These are phyloP conservation scores for Nakazawaea ernobii DNA, from an alignment of 805 yeast genomes.

Conservation along the genomic window DNA sequence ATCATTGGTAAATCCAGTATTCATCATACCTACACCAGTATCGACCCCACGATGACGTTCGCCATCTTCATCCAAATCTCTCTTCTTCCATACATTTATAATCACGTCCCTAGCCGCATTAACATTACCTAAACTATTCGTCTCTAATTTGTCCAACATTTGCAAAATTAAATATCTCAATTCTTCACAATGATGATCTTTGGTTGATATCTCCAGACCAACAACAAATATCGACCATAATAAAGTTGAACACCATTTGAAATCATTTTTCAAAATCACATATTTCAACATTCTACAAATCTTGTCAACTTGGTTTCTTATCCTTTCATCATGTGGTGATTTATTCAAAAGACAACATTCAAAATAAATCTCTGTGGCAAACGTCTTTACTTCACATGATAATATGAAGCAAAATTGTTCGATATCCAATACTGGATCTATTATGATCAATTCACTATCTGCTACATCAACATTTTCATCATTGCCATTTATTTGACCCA, in stretches of 20 bases:
- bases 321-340: conserved; percentile 19
- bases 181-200: conserved; percentile 21
- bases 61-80: conserved; percentile 22
- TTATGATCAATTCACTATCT: conserved; percentile 4
- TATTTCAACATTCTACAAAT: conserved; percentile 20
- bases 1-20: conserved; percentile 20
- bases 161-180: conserved; percentile 22
- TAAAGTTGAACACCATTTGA: conserved; percentile 26
- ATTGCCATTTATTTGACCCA: conserved; percentile 6
- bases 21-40: neutral
- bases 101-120: conserved; percentile 20
- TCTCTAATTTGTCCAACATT: conserved; percentile 22
- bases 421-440: conserved; percentile 3
- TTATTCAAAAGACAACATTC: conserved; percentile 24
- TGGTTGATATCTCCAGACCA: conserved; percentile 22
- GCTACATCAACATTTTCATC: neutral
- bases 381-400: conserved; percentile 24
- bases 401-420: conserved; percentile 25
- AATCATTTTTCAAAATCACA: conserved; percentile 22
- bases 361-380: conserved; percentile 21
- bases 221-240: conserved; percentile 26
- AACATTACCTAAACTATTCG: conserved; percentile 25
- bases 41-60: conserved; percentile 3
- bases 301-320: conserved; percentile 16
- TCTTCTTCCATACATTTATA: conserved; percentile 23